Evolutionary conservation across 345 rosid species (phyloP).

Genomic region (Atalantia buxifolia): DNA sequence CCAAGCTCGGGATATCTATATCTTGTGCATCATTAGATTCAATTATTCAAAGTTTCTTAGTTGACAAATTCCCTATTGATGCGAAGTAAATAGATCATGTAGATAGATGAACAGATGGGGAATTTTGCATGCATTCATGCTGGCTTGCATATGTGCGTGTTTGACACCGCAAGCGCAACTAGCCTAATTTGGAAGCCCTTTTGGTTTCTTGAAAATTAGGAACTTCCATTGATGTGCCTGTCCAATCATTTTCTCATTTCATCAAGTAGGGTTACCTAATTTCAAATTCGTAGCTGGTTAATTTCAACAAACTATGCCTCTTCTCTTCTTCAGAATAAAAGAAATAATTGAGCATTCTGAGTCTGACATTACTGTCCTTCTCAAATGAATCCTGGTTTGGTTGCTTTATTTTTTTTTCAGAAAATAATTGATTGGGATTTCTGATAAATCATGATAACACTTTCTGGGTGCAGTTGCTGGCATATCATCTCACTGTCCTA

Average conservation of each 20-base stretch:
- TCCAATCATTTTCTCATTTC: not conserved
- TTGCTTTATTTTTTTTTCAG: not conserved
- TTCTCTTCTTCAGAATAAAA: not conserved
- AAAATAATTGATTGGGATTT: not conserved
- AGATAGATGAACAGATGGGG: not conserved
- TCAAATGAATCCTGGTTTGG: not conserved
- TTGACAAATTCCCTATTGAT: not conserved
- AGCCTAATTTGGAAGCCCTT: not conserved
- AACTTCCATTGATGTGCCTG: not conserved
- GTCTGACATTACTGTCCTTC: not conserved
- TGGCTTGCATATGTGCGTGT: not conserved
- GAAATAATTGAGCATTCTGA: not conserved
- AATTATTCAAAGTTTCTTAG: not conserved
- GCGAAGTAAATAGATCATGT: not conserved
- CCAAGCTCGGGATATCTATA: not conserved
- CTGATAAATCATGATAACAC: not conserved
- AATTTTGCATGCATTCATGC: not conserved
- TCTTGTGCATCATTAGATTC: not conserved
- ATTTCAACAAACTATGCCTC: not conserved
- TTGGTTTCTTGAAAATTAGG: not conserved
- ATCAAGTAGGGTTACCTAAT: not conserved
- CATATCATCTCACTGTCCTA: constrained; percentile 82
- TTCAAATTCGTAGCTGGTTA: not conserved
- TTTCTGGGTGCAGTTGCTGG: constrained; percentile 58
- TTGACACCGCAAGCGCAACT: not conserved